These are phyloP conservation scores for Tricholoma hemisulphureum DNA, from an alignment of 768 basidiomycete genomes.

Conservation along the genomic window DNA sequence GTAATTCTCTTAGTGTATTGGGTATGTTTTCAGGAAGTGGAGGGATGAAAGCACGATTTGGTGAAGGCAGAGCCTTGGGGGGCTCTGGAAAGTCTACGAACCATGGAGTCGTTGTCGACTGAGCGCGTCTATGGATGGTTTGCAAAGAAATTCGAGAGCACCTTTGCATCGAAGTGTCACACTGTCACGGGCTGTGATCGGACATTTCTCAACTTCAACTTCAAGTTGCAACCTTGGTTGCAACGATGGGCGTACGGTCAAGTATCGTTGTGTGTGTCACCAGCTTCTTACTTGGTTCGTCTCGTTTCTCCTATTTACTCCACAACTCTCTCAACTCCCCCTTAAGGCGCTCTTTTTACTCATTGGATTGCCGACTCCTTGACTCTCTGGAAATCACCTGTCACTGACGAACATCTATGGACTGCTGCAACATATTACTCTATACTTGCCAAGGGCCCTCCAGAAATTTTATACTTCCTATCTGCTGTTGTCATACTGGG, in stretches of 20 bases:
- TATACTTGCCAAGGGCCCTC: slow-evolving; percentile 66
- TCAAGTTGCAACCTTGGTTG: neutral
- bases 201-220: neutral
- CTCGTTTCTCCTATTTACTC: slow-evolving; percentile 1
- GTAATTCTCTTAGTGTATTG: slow-evolving; percentile 49
- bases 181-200: slow-evolving; percentile 8
- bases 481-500: slow-evolving; percentile 58
- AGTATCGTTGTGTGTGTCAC: slow-evolving; percentile 74
- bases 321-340: neutral
- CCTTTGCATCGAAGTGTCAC: slow-evolving; percentile 13
- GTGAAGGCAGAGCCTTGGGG: slow-evolving; percentile 28
- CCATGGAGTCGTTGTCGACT: slow-evolving; percentile 47
- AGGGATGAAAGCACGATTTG: slow-evolving; percentile 23
- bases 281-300: slow-evolving; percentile 75
- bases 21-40: slow-evolving; percentile 57
- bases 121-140: neutral
- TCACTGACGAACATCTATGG: slow-evolving; percentile 83
- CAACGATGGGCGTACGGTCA: slow-evolving; percentile 66
- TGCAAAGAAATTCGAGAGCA: slow-evolving; percentile 1
- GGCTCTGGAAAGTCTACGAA: slow-evolving; percentile 66
- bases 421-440: slow-evolving; percentile 81
- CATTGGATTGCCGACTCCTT: slow-evolving; percentile 94
- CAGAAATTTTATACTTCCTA: slow-evolving; percentile 55
- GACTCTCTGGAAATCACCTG: slow-evolving; percentile 85
- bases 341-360: slow-evolving; percentile 72